A percentile compares a stretch with the other conserved stretches of the same genome.
phyloP scores from a whole-genome alignment of 257 asterid genomes.

The Petrea volubilis region DNA sequence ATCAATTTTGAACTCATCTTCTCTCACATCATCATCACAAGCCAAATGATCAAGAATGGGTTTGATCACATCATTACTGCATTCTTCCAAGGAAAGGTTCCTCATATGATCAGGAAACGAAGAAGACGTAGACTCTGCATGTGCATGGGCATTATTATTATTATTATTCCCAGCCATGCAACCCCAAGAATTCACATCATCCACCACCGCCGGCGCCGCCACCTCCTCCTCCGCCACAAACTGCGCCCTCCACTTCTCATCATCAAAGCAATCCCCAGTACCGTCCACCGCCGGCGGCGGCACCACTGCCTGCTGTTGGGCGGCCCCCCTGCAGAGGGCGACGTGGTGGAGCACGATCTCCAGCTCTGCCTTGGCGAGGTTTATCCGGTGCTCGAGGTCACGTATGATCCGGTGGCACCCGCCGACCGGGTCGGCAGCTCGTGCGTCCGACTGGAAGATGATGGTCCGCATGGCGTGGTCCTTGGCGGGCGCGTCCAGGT shows the following conservation, averaged over 20 bases:
- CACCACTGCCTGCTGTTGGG: slow-evolving; percentile 26
- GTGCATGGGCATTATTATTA: slow-evolving; percentile 2
- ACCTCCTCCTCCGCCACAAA: too few relatives aligned
- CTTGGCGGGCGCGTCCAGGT: slow-evolving; percentile 50
- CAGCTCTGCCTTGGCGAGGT: slow-evolving; percentile 52
- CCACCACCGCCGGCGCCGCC: slow-evolving; percentile 20
- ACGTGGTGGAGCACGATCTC: slow-evolving; percentile 72
- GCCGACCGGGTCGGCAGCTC: slow-evolving; percentile 84
- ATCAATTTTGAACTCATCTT: slow-evolving; percentile 48
- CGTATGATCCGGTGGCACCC: slow-evolving; percentile 75
- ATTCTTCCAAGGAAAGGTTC: slow-evolving; percentile 37
- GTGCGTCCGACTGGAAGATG: slow-evolving; percentile 70
- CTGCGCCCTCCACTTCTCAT: slow-evolving; percentile 24
- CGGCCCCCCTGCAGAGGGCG: slow-evolving; percentile 54
- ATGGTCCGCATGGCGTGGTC: slow-evolving; percentile 91
- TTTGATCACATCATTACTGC: slow-evolving; percentile 37
- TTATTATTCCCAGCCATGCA: slow-evolving; percentile 30
- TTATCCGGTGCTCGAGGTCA: slow-evolving; percentile 58
- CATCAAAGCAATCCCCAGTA: slow-evolving; percentile 7
- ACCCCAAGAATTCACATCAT: slow-evolving; percentile 46
- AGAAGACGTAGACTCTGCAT: slow-evolving; percentile 41
- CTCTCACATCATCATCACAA: slow-evolving; percentile 35
- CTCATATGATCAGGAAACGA: slow-evolving; percentile 29
- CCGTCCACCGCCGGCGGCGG: slow-evolving; percentile 6
- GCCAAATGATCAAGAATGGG: slow-evolving; percentile 47